phyloP scores from a whole-genome alignment of 176 grass and related monocot species.

The Melocanna baccifera region DNA sequence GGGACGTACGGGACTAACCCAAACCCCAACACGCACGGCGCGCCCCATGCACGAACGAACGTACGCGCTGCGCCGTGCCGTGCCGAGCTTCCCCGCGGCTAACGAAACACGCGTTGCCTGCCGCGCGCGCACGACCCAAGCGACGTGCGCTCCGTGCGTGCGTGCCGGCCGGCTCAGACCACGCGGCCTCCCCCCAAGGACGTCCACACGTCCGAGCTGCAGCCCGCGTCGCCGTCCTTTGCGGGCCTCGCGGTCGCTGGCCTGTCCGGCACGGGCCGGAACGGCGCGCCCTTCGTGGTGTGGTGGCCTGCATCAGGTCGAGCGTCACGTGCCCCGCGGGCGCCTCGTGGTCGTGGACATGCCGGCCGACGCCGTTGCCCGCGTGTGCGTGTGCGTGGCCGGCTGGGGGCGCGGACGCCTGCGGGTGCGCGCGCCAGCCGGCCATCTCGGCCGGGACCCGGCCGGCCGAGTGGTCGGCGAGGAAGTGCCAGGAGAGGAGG shows the following conservation, averaged over 20 bases:
- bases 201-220: conserved; percentile 52
- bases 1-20: background rate
- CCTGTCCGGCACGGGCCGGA: conserved; percentile 33
- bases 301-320: conserved; percentile 70
- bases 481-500: conserved; percentile 57
- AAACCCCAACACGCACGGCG: background rate
- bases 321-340: conserved; percentile 56
- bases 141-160: background rate
- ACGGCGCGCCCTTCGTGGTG: background rate
- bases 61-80: background rate
- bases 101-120: background rate
- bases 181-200: conserved; percentile 43
- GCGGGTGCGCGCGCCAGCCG: too few species aligned
- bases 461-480: conserved; percentile 22
- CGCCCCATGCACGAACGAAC: background rate
- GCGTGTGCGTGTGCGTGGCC: background rate
- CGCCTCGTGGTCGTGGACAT: background rate
- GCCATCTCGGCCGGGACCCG: background rate
- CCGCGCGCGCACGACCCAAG: background rate
- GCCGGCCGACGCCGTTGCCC: background rate
- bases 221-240: conserved; percentile 44
- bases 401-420: background rate
- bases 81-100: background rate
- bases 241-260: background rate
- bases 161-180: conserved; percentile 24